phyloP scores from a whole-genome alignment of 257 asterid species.

The Solanum rostratum region DNA sequence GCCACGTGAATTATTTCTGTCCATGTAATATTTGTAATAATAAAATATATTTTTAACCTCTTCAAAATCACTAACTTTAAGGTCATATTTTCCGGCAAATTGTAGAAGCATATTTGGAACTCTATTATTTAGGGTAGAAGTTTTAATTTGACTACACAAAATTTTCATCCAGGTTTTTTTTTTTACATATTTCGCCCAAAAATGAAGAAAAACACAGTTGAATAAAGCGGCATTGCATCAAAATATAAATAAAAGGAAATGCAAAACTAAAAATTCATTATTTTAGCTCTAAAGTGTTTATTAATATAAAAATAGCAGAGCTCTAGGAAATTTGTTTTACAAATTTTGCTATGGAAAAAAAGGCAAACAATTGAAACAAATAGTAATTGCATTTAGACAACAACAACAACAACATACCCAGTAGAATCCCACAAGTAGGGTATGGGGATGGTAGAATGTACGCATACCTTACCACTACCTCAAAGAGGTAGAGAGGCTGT shows the following conservation, averaged over 20 bases:
- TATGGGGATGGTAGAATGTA: too few relatives aligned
- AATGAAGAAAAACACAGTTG: background rate
- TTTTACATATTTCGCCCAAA: too few relatives aligned
- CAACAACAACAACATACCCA: too few relatives aligned
- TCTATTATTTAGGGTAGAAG: background rate
- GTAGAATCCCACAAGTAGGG: too few relatives aligned
- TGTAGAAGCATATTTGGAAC: background rate
- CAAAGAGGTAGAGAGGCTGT: too few relatives aligned
- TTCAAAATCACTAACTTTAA: background rate
- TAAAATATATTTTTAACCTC: background rate
- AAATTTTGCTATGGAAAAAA: background rate
- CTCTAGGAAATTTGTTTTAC: background rate
- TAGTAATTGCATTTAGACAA: background rate
- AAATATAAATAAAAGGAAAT: background rate
- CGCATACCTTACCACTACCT: too few relatives aligned
- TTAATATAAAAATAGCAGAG: background rate
- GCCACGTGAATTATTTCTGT: background rate
- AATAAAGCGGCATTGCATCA: background rate
- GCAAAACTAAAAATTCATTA: background rate
- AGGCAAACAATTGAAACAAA: background rate
- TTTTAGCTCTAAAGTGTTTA: background rate
- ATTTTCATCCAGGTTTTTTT: too few relatives aligned
- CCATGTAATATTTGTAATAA: background rate
- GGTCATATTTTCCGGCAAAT: background rate
- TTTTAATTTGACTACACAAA: background rate